Conservation (phyloP, 148 eudicot species). For the Euryodendron excelsum region DNA sequence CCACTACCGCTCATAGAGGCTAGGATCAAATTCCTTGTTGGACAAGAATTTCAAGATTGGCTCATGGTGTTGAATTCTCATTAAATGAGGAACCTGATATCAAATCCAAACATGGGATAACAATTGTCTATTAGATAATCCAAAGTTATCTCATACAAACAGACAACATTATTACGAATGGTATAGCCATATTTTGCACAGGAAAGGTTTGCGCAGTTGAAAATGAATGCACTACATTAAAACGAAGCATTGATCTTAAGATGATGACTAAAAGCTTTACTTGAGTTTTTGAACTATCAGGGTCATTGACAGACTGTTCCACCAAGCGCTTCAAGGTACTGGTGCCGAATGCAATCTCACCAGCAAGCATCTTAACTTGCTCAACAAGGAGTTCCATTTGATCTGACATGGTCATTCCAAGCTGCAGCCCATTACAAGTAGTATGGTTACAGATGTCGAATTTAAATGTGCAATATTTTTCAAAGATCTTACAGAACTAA, state of each 20-base stretch:
- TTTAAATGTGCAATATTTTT: not conserved
- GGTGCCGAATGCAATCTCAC: conserved; percentile 93
- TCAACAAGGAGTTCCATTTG: conserved; percentile 94
- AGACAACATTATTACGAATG: too few species aligned
- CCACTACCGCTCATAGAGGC: too few species aligned
- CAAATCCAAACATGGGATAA: too few species aligned
- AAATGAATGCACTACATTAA: not conserved
- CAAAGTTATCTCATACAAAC: too few species aligned
- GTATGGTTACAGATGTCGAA: conserved; percentile 8
- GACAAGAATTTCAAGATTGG: too few species aligned
- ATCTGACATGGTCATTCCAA: conserved; percentile 65
- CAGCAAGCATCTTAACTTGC: conserved; percentile 99
- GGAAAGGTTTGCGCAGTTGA: too few species aligned
- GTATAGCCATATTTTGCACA: too few species aligned
- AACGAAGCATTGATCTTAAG: not conserved
- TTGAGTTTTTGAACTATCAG: conserved; percentile 73
- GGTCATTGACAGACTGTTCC: conserved; percentile 84
- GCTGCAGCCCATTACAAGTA: conserved; percentile 39
- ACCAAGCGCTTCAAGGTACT: conserved; percentile 91
- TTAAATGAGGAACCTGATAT: too few species aligned
- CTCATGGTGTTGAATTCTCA: too few species aligned
- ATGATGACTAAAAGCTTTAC: conserved; percentile 31
- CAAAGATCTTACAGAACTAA: not conserved
- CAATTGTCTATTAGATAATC: too few species aligned
- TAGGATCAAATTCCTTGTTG: too few species aligned